A percentile compares a stretch with the other conserved stretches of the same genome.
Conservation (phyloP, 805 yeast genomes). For the Metschnikowia kofuensis region DNA sequence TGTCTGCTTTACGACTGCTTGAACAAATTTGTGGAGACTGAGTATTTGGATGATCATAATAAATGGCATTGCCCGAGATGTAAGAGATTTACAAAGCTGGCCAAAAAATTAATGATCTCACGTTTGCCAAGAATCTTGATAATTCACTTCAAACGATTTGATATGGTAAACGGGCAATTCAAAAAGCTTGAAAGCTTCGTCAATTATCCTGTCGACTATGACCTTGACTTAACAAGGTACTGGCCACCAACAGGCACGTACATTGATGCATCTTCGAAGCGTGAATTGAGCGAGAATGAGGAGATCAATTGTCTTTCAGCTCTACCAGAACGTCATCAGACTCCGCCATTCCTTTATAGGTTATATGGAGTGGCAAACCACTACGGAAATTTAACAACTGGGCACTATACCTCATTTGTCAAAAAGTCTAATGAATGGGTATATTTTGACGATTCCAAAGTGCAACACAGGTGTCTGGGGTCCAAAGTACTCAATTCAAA, state of each 20-base stretch:
- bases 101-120: slow-evolving; percentile 69
- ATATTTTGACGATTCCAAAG: slow-evolving; percentile 75
- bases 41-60: slow-evolving; percentile 71
- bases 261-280: slow-evolving; percentile 9
- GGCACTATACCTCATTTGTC: slow-evolving; percentile 85
- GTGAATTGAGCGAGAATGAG: slow-evolving; percentile 31
- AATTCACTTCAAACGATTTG: slow-evolving; percentile 83
- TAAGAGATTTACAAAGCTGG: slow-evolving; percentile 56
- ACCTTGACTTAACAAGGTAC: slow-evolving; percentile 62
- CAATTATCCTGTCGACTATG: slow-evolving; percentile 56
- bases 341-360: slow-evolving; percentile 74
- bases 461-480: slow-evolving; percentile 49
- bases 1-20: slow-evolving; percentile 61
- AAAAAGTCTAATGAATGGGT: slow-evolving; percentile 67
- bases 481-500: slow-evolving; percentile 62
- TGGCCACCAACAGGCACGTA: slow-evolving; percentile 58
- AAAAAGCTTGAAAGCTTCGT: slow-evolving; percentile 65
- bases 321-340: slow-evolving; percentile 67
- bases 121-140: slow-evolving; percentile 75
- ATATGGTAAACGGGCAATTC: slow-evolving; percentile 44
- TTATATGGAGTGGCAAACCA: slow-evolving; percentile 83
- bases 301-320: slow-evolving; percentile 46
- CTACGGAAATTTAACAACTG: slow-evolving; percentile 76
- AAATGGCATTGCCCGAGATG: slow-evolving; percentile 85
- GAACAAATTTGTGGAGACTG: slow-evolving; percentile 72